Evolutionary conservation across 2,329 filamentous ascomycete genomes (phyloP).

Genomic region (Nannizzia gypsea): DNA sequence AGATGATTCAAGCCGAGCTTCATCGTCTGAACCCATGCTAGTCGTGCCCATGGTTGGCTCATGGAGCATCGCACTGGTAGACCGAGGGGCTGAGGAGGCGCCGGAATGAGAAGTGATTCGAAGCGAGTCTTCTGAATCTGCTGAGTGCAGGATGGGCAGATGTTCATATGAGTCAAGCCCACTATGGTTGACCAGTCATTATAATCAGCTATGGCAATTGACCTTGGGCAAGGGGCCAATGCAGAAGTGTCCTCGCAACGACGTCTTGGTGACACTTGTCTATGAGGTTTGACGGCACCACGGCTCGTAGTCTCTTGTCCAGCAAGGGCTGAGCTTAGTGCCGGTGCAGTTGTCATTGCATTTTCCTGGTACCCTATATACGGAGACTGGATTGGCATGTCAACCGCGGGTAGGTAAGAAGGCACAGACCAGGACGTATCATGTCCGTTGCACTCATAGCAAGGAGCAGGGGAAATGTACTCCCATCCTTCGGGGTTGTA

Average conservation of each 20-base stretch:
- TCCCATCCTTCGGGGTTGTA: neutral
- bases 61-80: constrained; percentile 63
- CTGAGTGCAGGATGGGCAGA: constrained; percentile 71
- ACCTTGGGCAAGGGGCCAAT: constrained; percentile 59
- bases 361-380: neutral
- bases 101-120: constrained; percentile 52
- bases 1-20: constrained; percentile 58
- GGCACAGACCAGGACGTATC: neutral
- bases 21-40: constrained; percentile 70
- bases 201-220: constrained; percentile 48
- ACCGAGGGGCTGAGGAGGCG: constrained; percentile 46
- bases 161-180: constrained; percentile 58
- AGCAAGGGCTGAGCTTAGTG: neutral
- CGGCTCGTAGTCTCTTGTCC: neutral
- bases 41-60: constrained; percentile 67
- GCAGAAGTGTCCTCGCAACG: constrained; percentile 14
- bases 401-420: neutral
- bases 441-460: neutral
- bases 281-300: neutral
- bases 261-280: neutral
- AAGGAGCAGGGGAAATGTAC: neutral
- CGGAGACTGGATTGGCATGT: neutral
- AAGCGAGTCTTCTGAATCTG: constrained; percentile 61
- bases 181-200: constrained; percentile 73
- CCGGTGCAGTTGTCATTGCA: neutral